Conservation (phyloP, 805 yeast genomes). For the Starmerella bombicola region DNA sequence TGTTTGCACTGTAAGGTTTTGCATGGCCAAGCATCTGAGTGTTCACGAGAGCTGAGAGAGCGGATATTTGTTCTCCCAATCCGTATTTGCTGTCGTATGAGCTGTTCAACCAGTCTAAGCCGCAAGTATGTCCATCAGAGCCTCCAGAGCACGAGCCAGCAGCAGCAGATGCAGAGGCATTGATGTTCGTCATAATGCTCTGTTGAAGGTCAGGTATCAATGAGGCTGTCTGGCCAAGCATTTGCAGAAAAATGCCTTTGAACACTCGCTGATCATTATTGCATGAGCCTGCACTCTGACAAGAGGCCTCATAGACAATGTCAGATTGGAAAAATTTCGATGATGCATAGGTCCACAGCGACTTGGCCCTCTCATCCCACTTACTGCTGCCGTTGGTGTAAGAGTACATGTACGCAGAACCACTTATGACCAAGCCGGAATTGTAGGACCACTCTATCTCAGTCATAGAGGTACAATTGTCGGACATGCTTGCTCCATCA, state of each 20-base stretch:
- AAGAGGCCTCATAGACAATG: constrained; percentile 59
- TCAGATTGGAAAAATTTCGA: constrained; percentile 38
- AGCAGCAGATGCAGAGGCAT: constrained; percentile 53
- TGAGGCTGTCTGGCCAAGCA: constrained; percentile 49
- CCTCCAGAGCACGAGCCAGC: constrained; percentile 75
- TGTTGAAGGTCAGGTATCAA: constrained; percentile 45
- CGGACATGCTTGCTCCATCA: constrained; percentile 52
- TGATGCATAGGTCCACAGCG: constrained; percentile 37
- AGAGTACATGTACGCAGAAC: constrained; percentile 56
- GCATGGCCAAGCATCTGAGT: constrained; percentile 31
- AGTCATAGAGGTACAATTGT: constrained; percentile 39
- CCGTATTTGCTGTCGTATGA: constrained; percentile 62
- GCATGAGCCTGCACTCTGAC: constrained; percentile 44
- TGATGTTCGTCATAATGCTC: constrained; percentile 36
- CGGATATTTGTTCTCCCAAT: constrained; percentile 74
- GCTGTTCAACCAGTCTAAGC: constrained; percentile 50
- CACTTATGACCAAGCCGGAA: constrained; percentile 55
- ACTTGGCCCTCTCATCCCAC: constrained; percentile 47
- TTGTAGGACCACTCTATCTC: constrained; percentile 62
- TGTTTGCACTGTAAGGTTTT: constrained; percentile 48
- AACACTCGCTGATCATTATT: constrained; percentile 65
- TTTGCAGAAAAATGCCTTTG: constrained; percentile 56
- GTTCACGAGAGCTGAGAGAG: constrained; percentile 51
- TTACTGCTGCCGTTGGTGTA: constrained; percentile 41
- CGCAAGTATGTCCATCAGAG: constrained; percentile 69